Percentiles rank a stretch among this genome's conserved stretches.
Conservation (phyloP, 2,329 filamentous ascomycete genomes). For the Fusarium graminum region DNA sequence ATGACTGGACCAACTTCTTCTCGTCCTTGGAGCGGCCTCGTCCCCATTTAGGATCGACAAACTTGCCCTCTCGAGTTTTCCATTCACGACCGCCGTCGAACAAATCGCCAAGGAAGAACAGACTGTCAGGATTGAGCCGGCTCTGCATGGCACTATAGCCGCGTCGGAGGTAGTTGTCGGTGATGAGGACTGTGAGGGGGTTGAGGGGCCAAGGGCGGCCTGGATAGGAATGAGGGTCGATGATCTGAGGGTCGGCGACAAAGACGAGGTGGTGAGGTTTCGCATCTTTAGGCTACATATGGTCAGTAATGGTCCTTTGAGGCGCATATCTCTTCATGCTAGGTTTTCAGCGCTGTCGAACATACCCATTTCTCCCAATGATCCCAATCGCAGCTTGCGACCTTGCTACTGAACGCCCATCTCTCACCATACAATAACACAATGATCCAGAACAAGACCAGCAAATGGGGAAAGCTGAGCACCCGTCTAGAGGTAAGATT, state of each 20-base stretch:
- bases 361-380: constrained; percentile 94
- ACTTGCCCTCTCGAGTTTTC: constrained; percentile 76
- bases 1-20: constrained; percentile 69
- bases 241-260: constrained; percentile 90
- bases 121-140: constrained; percentile 82
- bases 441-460: constrained; percentile 81
- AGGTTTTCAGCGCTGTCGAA: background rate
- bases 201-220: constrained; percentile 75
- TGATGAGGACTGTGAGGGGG: constrained; percentile 70
- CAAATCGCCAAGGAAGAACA: constrained; percentile 92
- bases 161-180: constrained; percentile 89
- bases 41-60: constrained; percentile 71
- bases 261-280: constrained; percentile 87
- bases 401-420: constrained; percentile 77
- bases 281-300: constrained; percentile 76
- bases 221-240: constrained; percentile 95
- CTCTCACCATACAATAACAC: constrained; percentile 88
- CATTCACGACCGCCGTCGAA: constrained; percentile 98
- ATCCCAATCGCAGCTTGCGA: constrained; percentile 82
- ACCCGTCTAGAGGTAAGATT: constrained; percentile 66
- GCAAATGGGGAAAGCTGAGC: constrained; percentile 73
- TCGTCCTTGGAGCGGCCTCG: constrained; percentile 65
- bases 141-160: constrained; percentile 84
- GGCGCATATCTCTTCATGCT: background rate
- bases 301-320: constrained; percentile 30